Evolutionary conservation across 495 filamentous ascomycete species (phyloP), one percentile per base, ranked within the genome.

Genomic region (Xeromyces bisporus): DNA sequence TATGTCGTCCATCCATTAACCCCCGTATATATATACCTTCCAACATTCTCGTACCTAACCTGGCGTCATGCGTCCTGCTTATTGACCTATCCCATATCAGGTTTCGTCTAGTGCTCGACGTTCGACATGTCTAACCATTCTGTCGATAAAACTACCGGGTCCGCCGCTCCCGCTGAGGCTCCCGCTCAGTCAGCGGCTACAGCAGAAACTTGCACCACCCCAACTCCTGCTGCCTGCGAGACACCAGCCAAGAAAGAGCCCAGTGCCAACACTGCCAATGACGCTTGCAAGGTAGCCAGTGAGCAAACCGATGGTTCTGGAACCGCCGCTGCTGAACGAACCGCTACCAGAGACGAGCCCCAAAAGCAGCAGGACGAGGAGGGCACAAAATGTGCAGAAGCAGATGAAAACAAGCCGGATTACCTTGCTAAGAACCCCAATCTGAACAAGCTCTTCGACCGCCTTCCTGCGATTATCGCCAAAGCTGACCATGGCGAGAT

Each of bases 401-500:
- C 41, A 15, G 39, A 15, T 8, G 36, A 41, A 8, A 43, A 50
- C 15, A 44, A 52, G 33, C 52, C 54, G 9, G 46, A 42, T 9
- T 64, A 61, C 25, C 39, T 64, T 28, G 47, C 43, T 25, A 61
- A 53, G 8, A 52, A 48, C 28, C 52, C 57, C 1, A 47, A 44
- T 7, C 39, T 64, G 29, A 34, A 28, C 21, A 39, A 56, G 32
- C 46, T 64, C 33, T 62, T 62, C 23, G 46, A 54, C 3, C 40
- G 48, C 7, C 53, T 64, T 7, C 53, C 56, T 2, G 20, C 37
- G 25, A 58, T 77, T 33, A 46, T 73, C 29, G 44, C 46, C 15
- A 54, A 58, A 18, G 53, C 65, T 6, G 55, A 55, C 16, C 64
- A 86, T 44, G 47, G 53, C 23, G 80, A 89, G 51, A 72, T 91